phyloP scores from a whole-genome alignment of 306 rosid species.

The Prosopis cineraria region DNA sequence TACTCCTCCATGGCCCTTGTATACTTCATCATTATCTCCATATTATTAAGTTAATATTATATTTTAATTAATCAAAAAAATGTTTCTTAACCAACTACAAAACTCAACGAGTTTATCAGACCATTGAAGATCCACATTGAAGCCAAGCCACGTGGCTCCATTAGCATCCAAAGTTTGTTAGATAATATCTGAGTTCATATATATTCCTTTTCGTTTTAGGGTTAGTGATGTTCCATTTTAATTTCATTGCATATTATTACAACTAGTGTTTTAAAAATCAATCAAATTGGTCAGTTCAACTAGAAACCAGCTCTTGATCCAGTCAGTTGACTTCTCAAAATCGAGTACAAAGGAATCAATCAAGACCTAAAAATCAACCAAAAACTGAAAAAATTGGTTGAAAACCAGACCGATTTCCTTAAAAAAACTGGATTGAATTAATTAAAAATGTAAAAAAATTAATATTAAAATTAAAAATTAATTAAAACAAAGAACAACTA shows the following conservation, averaged over 20 bases:
- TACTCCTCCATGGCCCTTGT: neutral
- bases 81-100: conserved; percentile 32
- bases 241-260: neutral
- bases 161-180: conserved; percentile 33
- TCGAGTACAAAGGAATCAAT: too few relatives aligned
- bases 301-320: too few relatives aligned
- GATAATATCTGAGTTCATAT: neutral
- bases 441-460: too few relatives aligned
- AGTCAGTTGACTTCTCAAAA: too few relatives aligned
- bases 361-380: too few relatives aligned
- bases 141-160: conserved; percentile 44
- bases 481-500: too few relatives aligned
- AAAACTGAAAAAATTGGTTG: too few relatives aligned
- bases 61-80: neutral
- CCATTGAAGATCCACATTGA: conserved; percentile 1
- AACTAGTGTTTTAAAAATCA: too few relatives aligned
- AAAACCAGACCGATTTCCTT: too few relatives aligned
- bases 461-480: too few relatives aligned
- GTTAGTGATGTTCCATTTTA: neutral
- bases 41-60: neutral
- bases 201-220: neutral
- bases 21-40: conserved; percentile 35
- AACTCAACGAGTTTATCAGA: conserved; percentile 5
- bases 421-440: too few relatives aligned
- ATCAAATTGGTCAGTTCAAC: too few relatives aligned